Evolutionary conservation across 352 stramenopile genomes (phyloP).

Genomic region (Thraustochytrium striatum): DNA sequence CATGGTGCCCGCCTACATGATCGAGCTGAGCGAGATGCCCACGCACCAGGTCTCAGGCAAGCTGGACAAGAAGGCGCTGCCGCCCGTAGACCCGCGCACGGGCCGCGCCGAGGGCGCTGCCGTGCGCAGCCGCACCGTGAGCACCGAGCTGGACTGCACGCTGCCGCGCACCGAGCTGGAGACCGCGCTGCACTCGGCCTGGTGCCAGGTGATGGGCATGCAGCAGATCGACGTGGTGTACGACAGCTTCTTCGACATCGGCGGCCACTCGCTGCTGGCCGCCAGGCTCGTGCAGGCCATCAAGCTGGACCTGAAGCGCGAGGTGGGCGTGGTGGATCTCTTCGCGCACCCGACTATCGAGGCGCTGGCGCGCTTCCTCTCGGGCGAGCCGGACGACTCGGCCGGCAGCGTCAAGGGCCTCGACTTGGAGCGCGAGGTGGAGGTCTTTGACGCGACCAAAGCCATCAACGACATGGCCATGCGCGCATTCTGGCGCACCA

Average conservation of each 20-base stretch:
- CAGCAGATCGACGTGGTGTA: constrained; percentile 59
- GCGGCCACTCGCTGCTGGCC: constrained; percentile 65
- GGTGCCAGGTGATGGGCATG: constrained; percentile 66
- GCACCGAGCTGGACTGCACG: constrained; percentile 17
- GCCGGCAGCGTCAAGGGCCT: not conserved
- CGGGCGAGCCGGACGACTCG: not conserved
- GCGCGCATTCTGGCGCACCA: constrained; percentile 8
- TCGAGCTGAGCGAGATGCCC: constrained; percentile 73
- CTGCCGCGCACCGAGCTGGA: constrained; percentile 55
- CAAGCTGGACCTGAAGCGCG: constrained; percentile 63
- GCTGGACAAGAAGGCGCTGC: constrained; percentile 78
- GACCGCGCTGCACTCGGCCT: constrained; percentile 62
- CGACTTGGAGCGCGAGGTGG: constrained; percentile 47
- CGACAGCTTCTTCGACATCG: constrained; percentile 68
- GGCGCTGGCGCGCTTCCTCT: constrained; percentile 63
- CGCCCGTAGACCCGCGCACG: constrained; percentile 65
- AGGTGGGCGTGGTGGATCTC: constrained; percentile 71
- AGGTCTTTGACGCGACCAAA: constrained; percentile 20
- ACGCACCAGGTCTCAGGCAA: constrained; percentile 77
- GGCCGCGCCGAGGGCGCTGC: constrained; percentile 35
- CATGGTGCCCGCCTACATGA: constrained; percentile 70
- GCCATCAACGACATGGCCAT: constrained; percentile 50
- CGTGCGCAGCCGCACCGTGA: not conserved
- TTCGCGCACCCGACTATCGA: constrained; percentile 63
- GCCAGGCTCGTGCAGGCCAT: constrained; percentile 69